Percentiles rank a stretch among this genome's conserved stretches.
These are phyloP conservation scores for Fusarium kyushuense DNA, from an alignment of 2,329 filamentous ascomycete species.

Conservation along the genomic window DNA sequence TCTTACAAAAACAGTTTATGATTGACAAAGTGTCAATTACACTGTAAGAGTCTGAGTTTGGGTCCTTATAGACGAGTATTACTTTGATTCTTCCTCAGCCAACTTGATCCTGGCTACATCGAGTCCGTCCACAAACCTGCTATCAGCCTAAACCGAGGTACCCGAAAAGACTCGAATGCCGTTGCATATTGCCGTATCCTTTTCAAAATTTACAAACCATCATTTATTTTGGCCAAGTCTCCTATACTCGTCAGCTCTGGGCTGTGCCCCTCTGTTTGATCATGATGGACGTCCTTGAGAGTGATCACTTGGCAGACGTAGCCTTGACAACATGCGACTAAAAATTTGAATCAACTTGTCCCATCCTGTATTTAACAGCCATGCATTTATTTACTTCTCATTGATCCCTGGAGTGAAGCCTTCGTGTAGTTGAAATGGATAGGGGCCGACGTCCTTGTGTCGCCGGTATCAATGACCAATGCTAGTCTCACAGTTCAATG, in stretches of 20 bases:
- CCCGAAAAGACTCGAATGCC: background rate
- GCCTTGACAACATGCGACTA: background rate
- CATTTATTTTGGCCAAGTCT: background rate
- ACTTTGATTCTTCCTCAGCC: slow-evolving; percentile 31
- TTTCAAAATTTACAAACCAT: background rate
- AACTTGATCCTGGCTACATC: slow-evolving; percentile 1
- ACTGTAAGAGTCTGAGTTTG: slow-evolving; percentile 16
- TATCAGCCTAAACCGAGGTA: background rate
- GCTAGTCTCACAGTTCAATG: background rate
- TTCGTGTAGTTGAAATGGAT: background rate
- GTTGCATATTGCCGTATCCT: background rate
- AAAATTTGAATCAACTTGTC: background rate
- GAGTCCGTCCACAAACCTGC: background rate
- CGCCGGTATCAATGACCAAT: background rate
- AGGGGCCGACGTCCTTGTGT: background rate
- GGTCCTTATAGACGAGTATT: background rate
- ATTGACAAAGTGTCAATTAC: slow-evolving; percentile 12
- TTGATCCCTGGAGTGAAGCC: background rate
- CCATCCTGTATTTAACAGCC: background rate
- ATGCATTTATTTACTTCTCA: background rate
- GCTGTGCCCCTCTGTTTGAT: background rate
- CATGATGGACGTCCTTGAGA: background rate
- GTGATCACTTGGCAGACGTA: background rate
- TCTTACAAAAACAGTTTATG: background rate
- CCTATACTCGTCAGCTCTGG: background rate